Base-by-base conservation (phyloP, 2,329 filamentous ascomycete species). In the Alternaria solani region DNA sequence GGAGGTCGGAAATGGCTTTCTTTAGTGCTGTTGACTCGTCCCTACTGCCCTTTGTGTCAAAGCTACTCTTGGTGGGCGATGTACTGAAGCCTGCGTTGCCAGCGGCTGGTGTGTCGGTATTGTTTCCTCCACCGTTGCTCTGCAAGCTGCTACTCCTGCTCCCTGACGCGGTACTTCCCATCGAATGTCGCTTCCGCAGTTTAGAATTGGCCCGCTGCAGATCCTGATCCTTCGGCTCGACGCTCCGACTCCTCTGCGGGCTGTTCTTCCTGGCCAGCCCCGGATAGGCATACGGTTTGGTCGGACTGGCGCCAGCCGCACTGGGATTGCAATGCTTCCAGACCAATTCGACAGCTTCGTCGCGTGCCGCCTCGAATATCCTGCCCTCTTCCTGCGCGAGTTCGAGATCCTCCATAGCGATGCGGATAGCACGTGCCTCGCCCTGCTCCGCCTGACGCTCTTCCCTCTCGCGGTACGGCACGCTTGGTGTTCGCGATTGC, bases 371-470 rank as follows among this genome's bases (percentile, higher is more conserved):
- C 12, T 86, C 81, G 74, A 91, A 90, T 49, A 94, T 76, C 44
- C 86, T 86, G 46, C 46, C 46, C 59, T 82, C 76, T 59, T 90
- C 88, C 20, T 89, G 88, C 2, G 88, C 84, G 28, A 91, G 64
- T 59, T 91, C 87, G 85, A 93, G 87, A 69, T 91, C 88, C 66
- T 92, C 87, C 83, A 94, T 87, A 11, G 91, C 91, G 62, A 88
- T 85, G 18, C 89, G 86, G 60, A 94, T 78, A 20, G 90, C 90
- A 36, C 85, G 84, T 4, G 87, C 89, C 77, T 94, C 91, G 72
- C 93, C 90, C 75, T 91, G 91, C 76, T 94, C 91, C 86, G 92
- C 91, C 89, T 90, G 92, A 68, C 91, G 83, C 72, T 88, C 87
- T 18, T 89, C 90, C 57, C 88, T 86, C 76, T 93, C 91, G 57